Conservation (phyloP, 2,329 filamentous ascomycete genomes). For the Trichothecium sympodiale region DNA sequence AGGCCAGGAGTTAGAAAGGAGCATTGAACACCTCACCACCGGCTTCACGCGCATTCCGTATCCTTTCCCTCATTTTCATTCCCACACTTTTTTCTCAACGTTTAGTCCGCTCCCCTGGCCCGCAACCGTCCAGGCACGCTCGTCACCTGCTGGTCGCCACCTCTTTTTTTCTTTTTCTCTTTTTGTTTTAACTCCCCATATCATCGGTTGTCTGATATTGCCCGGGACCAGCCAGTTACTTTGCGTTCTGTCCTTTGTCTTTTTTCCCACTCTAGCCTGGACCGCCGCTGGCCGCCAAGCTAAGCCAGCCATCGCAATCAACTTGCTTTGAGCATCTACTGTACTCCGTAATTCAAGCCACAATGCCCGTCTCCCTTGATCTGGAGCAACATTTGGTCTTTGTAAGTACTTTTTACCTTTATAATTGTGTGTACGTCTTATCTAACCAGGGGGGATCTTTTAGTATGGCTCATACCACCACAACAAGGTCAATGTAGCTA, state of each 20-base stretch:
- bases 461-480: slow-evolving; percentile 81
- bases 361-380: slow-evolving; percentile 51
- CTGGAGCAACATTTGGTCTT: slow-evolving; percentile 75
- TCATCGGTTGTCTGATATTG: too few relatives aligned
- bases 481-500: slow-evolving; percentile 63
- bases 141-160: too few relatives aligned
- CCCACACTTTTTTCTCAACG: too few relatives aligned
- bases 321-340: slow-evolving; percentile 6
- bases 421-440: background rate
- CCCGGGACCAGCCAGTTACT: too few relatives aligned
- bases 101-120: too few relatives aligned
- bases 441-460: slow-evolving; percentile 1
- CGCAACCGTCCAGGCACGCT: too few relatives aligned
- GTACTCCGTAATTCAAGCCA: background rate
- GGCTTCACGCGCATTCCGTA: too few relatives aligned
- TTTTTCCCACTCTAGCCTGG: background rate
- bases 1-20: too few relatives aligned
- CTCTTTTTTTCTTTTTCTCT: too few relatives aligned
- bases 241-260: slow-evolving; percentile 3
- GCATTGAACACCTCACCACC: too few relatives aligned
- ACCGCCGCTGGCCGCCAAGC: background rate
- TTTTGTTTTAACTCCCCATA: too few relatives aligned
- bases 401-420: slow-evolving; percentile 37
- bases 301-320: background rate
- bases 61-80: too few relatives aligned